phyloP scores from a whole-genome alignment of 768 basidiomycete genomes.

The Boletus rubescentipes region DNA sequence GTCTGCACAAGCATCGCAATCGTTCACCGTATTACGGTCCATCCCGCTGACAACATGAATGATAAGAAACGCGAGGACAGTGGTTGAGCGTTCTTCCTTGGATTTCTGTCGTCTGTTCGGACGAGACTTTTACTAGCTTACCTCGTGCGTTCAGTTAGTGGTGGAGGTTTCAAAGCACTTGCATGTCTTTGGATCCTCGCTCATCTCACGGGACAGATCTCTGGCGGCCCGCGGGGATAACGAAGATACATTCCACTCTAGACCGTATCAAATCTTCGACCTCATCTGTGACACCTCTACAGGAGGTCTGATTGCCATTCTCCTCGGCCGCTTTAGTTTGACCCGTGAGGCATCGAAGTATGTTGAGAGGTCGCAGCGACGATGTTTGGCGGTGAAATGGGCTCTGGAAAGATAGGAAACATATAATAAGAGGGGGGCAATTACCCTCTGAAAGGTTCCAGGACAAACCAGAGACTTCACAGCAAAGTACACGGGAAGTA shows the following conservation, averaged over 20 bases:
- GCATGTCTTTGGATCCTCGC: neutral
- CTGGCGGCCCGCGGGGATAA: neutral
- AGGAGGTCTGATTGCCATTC: neutral
- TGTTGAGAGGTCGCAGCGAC: neutral
- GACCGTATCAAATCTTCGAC: neutral
- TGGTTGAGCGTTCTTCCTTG: neutral
- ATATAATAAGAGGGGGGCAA: neutral
- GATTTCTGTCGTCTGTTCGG: neutral
- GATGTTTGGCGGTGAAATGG: neutral
- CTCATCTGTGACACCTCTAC: neutral
- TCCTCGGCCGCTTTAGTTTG: neutral
- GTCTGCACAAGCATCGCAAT: no score
- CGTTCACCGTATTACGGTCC: no score
- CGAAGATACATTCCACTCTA: neutral
- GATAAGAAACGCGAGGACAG: no score
- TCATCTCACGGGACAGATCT: neutral
- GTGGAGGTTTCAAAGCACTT: neutral
- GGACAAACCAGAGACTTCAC: neutral
- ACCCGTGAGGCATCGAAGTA: neutral
- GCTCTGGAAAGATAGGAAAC: neutral
- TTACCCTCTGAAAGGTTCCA: neutral
- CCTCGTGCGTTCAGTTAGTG: neutral
- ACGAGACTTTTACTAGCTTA: neutral
- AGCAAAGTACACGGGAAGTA: neutral
- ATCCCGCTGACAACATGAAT: neutral